Evolutionary conservation across 306 rosid genomes (phyloP), one percentile per base, ranked within the genome.

Genomic region (Vigna trinervia): DNA sequence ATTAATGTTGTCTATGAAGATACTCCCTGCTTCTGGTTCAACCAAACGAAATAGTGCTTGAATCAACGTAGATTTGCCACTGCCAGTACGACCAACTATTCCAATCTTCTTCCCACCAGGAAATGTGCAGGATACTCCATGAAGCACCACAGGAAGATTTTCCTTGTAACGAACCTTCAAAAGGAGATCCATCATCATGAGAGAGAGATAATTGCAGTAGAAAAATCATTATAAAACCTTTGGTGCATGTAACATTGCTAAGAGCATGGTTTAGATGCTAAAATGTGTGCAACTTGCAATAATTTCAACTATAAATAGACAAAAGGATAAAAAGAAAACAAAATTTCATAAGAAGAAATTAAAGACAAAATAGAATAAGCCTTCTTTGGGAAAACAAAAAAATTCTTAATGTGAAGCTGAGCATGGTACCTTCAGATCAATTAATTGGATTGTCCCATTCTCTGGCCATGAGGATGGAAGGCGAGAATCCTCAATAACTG

Each of bases 61-160:
- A 75, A 94, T 92, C 87, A 94, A 72, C 54, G 98, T 94, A 78
- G 98, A 91, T 89, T 94, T 94, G 53, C 98, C 98, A 81, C 98
- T 94, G 43, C 98, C 97, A 46, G 98, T 92, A 43, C 97, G 90
- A 34, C 98, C 98, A 79, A 94, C 97, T 76, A 94, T 92, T 69
- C 98, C 98, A 79, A 92, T 90, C 69, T 94, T 94, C 92, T 86
- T 89, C 74, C 94, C 93, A 13, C 98, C 97, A 8, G 97, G 98
- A 84, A 94, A 94, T 64, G 77, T 78, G 86, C 97, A 92, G 57
- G 90, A 86, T 82, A 94, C 52, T 62, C 94, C 98, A 58, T 72
- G 94, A 78, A 94, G 97, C 77, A 94, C 97, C 59, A 90, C 65
- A 14, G 98, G 98, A 80, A 94, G 96, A 83, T 82, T 89, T 84